Base-by-base conservation (phyloP, 805 yeast species). In the Barnettozyma pratensis region DNA sequence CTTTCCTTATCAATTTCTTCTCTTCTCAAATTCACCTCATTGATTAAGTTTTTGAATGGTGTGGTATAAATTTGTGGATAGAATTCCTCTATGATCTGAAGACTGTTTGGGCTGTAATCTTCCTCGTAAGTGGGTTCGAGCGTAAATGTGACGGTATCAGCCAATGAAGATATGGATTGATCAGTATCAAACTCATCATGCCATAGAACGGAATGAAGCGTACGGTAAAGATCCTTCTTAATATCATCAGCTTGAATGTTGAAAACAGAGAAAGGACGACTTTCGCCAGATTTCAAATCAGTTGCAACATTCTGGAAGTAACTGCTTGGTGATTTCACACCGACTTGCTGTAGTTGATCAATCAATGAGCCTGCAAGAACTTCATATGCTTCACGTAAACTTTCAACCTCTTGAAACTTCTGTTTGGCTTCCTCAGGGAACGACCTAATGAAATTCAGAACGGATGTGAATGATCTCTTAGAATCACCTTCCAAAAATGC, bases 41-140 rank as follows among this genome's bases (percentile, higher is more conserved):
- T 25, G 12, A 57, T 43, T 2, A 55, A 38, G 0, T 39, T 37
- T 26, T 34, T 51, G 41, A 62, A 62, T 14, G 66, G 65, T 11
- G 56, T 45, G 0, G 72, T 58, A 50, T 66, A 73, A 2, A 73
- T 57, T 46, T 73, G 74, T 0, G 76, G 76, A 46, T 71, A 72
- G 41, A 71, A 64, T 19, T 46, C 45, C 26, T 65, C 66, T 2
- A 58, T 55, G 12, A 72, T 30, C 9, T 57, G 53, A 39, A 71
- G 55, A 0, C 68, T 69, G 2, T 56, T 55, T 1, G 57, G 39
- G 3, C 44, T 39, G 8, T 32, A 37, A 30, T 10, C 14, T 8
- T 50, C 51, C 11, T 42, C 44, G 26, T 25, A 34, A 25, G 54
- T 27, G 8, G 58, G 55, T 9, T 62, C 56, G n/a, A 71, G 57